A percentile compares a stretch with the other conserved stretches of the same genome.
phyloP scores from a whole-genome alignment of 2,329 filamentous ascomycete species.

The Ambrosiella beaveri region DNA sequence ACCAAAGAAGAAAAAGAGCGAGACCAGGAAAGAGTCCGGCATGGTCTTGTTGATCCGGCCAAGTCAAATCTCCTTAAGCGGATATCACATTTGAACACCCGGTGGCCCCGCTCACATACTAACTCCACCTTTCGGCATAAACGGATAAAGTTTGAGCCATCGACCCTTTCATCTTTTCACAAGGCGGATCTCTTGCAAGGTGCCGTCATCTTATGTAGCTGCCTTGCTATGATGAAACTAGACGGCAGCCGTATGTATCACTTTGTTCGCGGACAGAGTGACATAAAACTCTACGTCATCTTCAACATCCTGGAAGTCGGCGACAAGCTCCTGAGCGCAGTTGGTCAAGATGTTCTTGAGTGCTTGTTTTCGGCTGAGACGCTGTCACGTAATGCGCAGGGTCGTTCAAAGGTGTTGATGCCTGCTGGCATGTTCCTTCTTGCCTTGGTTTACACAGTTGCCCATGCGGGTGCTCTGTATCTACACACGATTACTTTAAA shows the following conservation, averaged over 20 bases:
- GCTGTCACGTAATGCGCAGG: conserved; percentile 69
- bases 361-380: conserved; percentile 90
- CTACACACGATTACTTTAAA: conserved; percentile 97
- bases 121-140: conserved; percentile 37
- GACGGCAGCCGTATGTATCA: conserved; percentile 98
- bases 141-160: conserved; percentile 69
- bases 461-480: conserved; percentile 76
- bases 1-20: neutral
- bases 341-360: conserved; percentile 92
- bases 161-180: conserved; percentile 67
- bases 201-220: conserved; percentile 71
- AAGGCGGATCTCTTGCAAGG: conserved; percentile 93
- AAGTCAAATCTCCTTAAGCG: conserved; percentile 9
- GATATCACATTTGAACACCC: conserved; percentile 13
- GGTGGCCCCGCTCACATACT: conserved; percentile 18
- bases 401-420: conserved; percentile 75
- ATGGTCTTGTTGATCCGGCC: neutral
- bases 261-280: conserved; percentile 85
- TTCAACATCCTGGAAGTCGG: conserved; percentile 93
- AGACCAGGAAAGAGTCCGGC: neutral
- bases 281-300: conserved; percentile 96
- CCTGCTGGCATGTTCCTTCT: conserved; percentile 85
- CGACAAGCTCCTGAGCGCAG: conserved; percentile 73
- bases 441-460: conserved; percentile 70
- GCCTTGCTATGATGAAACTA: conserved; percentile 68